Base-by-base conservation (phyloP, 345 rosid species). In the Salix brachista region DNA sequence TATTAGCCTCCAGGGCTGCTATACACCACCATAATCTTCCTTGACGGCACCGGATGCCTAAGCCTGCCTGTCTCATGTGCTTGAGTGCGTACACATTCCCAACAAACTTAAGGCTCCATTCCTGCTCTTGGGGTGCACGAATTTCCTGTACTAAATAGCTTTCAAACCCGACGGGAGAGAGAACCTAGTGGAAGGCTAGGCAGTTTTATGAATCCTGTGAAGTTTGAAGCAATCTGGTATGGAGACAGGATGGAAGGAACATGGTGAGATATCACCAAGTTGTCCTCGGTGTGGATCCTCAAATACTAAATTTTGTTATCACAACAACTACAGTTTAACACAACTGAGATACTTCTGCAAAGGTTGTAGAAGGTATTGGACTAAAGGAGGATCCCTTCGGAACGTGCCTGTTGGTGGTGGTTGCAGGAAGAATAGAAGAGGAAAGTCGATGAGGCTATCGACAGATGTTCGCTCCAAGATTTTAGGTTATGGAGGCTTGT, bases 261-360 rank as follows among this genome's bases (percentile, higher is more conserved):
- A 73, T 70, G 85, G 69, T 67, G 89, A 88, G 74, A 72, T 81
- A 34, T 79, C 90, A 21, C 90, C 89, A 41, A 88, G 72, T 70
- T 90, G 93, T 69, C 93, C 93, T 8, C 83, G 93, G 5, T 88
- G 93, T 67, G 90, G 90, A 36, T 88, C 91, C 71, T 79, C 87
- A 16, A 88, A 87, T 72, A 90, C 93, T 36, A 88, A 88, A 75
- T 90, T 90, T 73, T 90, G 91, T 68, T 90, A 90, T 67, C 88
- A 90, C 89, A 90, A 90, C 84, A 90, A 90, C 78, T 90, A 90
- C 77, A 90, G 93, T 88, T 79, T 88, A 56, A 84, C 89, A 17
- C 91, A 90, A 64, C 93, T 90, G 0, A 70, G 93, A 50, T 90
- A 90, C 83, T 90, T 90, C 72, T 90, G 93, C 83, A 90, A 90